Evolutionary conservation across 2,329 filamentous ascomycete species (phyloP), one percentile per base, ranked within the genome.

Genomic region (Myriangium duriaei): DNA sequence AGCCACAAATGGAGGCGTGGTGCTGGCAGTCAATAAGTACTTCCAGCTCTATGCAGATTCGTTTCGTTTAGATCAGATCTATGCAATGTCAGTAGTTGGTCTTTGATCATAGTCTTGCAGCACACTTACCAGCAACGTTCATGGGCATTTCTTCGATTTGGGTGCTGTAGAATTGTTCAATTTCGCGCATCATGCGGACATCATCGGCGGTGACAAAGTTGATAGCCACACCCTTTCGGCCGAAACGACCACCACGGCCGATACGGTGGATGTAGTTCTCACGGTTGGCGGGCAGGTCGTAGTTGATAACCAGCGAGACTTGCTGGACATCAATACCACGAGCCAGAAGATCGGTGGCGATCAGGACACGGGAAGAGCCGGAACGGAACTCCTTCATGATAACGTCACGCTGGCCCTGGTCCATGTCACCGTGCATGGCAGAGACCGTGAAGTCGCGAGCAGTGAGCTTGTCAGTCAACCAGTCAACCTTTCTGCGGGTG

Each of bases 371-470:
- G 49, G 87, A 95, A 62, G 87, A 95, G 51, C 91, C 91, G 52
- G 87, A 94, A 58, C 91, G 86, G 82, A 98, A 98, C 73, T 98
- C 91, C 79, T 98, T 94, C 91, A 98, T 98, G 67, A 98, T 98
- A 60, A 93, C 74, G 66, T 96, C 91, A 77, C 91, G 87, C 74
- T 96, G 86, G 57, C 69, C 71, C 72, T 95, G 87, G 66, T 94
- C 86, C 91, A 98, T 98, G 61, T 98, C 91, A 63, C 91, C 91
- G 75, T 98, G 91, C 91, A 98, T 96, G 68, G 88, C 87, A 28
- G 88, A 95, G 63, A 98, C 91, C 47, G 91, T 96, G 74, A 98
- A 98, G 70, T 98, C 88, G 72, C 86, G 85, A 56, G 83, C 82
- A 56, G 85, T 92, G 63, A 98, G 86, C 79, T 96, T 96, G 70